phyloP scores from a whole-genome alignment of 2,329 filamentous ascomycete species.

The Bipolaris cookei region DNA sequence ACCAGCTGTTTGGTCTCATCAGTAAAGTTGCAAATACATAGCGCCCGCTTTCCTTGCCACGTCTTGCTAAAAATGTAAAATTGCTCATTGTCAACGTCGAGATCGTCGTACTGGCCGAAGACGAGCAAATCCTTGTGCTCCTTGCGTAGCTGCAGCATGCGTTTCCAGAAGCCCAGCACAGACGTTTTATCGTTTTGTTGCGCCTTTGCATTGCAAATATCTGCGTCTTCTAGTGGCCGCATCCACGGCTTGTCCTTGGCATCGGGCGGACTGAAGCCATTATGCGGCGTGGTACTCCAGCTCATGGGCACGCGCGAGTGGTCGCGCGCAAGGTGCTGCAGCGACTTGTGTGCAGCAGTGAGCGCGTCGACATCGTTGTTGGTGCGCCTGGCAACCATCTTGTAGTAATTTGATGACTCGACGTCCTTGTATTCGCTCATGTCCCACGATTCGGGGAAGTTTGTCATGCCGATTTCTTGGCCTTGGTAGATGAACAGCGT shows the following conservation, averaged over 20 bases:
- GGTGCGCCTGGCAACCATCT: conserved; percentile 40
- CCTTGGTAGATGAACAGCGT: conserved; percentile 60
- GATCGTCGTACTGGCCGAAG: conserved; percentile 63
- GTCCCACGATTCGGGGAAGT: conserved; percentile 53
- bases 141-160: conserved; percentile 62
- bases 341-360: conserved; percentile 56
- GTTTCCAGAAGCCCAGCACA: conserved; percentile 68
- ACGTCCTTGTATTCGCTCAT: conserved; percentile 59
- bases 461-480: conserved; percentile 60
- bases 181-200: conserved; percentile 55
- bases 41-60: conserved; percentile 36
- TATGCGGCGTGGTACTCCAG: conserved; percentile 63
- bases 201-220: conserved; percentile 62
- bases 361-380: conserved; percentile 47
- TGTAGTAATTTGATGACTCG: conserved; percentile 62
- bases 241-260: conserved; percentile 63
- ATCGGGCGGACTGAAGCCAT: conserved; percentile 63
- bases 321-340: conserved; percentile 68
- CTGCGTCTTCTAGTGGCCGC: conserved; percentile 63
- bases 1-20: conserved; percentile 39
- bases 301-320: conserved; percentile 73
- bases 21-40: conserved; percentile 47
- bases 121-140: conserved; percentile 65
- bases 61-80: conserved; percentile 61
- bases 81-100: conserved; percentile 59